phyloP scores from a whole-genome alignment of 495 filamentous ascomycete genomes.

The Tetracladium marchalianum region DNA sequence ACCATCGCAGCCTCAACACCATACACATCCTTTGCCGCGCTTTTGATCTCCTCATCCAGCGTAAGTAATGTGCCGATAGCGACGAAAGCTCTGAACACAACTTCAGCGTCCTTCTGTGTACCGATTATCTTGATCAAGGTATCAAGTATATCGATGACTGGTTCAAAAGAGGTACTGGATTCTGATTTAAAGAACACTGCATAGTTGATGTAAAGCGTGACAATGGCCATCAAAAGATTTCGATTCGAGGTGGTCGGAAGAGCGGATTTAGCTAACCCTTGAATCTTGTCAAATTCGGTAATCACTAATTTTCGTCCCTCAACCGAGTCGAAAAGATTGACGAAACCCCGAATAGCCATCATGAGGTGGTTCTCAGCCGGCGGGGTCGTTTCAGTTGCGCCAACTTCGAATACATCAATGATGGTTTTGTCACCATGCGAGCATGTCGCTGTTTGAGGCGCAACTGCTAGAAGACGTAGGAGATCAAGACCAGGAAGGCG shows the following conservation, averaged over 20 bases:
- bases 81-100: conserved; percentile 72
- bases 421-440: conserved; percentile 32
- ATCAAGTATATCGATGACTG: conserved; percentile 49
- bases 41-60: conserved; percentile 36
- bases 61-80: conserved; percentile 68
- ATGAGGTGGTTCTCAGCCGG: conserved; percentile 67
- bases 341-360: conserved; percentile 71
- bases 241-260: conserved; percentile 51
- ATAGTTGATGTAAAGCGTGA: conserved; percentile 81
- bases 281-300: conserved; percentile 46
- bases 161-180: conserved; percentile 33
- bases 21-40: conserved; percentile 37
- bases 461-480: conserved; percentile 65
- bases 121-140: conserved; percentile 52
- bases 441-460: conserved; percentile 49
- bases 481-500: conserved; percentile 80
- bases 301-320: conserved; percentile 56
- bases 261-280: conserved; percentile 37
- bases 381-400: conserved; percentile 29
- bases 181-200: conserved; percentile 40
- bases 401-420: conserved; percentile 48
- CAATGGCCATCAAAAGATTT: conserved; percentile 71
- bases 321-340: conserved; percentile 76
- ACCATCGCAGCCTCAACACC: conserved; percentile 30
- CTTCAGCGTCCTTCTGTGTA: conserved; percentile 66